phyloP scores from a whole-genome alignment of 2,329 filamentous ascomycete genomes.

The Chrysoporthe cubensis region DNA sequence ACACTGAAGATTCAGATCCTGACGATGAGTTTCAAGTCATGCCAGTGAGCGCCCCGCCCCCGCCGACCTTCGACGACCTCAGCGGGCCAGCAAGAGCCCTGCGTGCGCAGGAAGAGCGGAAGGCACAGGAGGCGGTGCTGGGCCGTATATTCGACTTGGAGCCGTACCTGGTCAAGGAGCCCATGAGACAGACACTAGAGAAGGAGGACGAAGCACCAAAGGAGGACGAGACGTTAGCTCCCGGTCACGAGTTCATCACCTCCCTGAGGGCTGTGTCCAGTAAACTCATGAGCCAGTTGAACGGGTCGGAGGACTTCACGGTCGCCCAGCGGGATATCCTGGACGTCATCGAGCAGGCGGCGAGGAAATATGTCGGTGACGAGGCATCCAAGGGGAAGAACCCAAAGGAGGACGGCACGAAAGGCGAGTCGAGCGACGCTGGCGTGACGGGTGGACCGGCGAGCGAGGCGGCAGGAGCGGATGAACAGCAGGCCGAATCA shows the following conservation, averaged over 20 bases:
- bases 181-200: constrained; percentile 33
- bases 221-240: constrained; percentile 7
- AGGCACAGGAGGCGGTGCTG: constrained; percentile 57
- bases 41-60: constrained; percentile 35
- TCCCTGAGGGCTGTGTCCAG: constrained; percentile 46
- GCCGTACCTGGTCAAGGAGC: constrained; percentile 43
- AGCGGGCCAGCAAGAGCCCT: constrained; percentile 50
- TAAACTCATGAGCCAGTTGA: constrained; percentile 47
- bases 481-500: constrained; percentile 20
- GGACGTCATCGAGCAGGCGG: constrained; percentile 54
- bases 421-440: constrained; percentile 23
- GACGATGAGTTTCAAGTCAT: constrained; percentile 59
- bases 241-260: constrained; percentile 39
- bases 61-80: constrained; percentile 40
- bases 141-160: constrained; percentile 58
- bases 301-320: constrained; percentile 40
- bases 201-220: constrained; percentile 19
- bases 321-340: constrained; percentile 51
- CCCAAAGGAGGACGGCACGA: constrained; percentile 23
- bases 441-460: constrained; percentile 13
- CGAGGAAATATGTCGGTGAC: constrained; percentile 53
- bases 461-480: constrained; percentile 7
- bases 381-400: constrained; percentile 36
- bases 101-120: constrained; percentile 57
- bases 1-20: constrained; percentile 49